Conservation (phyloP, 352 stramenopile species). For the Phytophthora fragariaefolia region DNA sequence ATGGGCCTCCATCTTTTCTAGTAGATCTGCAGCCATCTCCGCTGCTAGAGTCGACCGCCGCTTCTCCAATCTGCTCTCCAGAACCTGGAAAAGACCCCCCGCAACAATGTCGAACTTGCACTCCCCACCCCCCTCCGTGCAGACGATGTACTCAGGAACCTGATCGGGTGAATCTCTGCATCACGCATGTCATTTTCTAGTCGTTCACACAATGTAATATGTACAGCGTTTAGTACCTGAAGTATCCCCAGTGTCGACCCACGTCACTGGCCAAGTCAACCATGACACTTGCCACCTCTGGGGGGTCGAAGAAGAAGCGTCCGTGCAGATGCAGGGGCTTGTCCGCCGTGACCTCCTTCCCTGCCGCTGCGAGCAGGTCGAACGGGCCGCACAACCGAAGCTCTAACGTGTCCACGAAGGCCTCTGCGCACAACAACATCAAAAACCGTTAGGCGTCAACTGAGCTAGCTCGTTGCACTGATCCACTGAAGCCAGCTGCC, state of each 20-base stretch:
- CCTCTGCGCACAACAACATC: slow-evolving; percentile 38
- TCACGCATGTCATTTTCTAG: not conserved
- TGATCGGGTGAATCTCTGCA: slow-evolving; percentile 53
- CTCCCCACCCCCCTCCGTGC: slow-evolving; percentile 30
- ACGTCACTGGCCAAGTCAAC: slow-evolving; percentile 18
- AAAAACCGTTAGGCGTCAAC: slow-evolving; percentile 7
- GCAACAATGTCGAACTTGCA: slow-evolving; percentile 49
- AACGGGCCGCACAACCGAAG: slow-evolving; percentile 58
- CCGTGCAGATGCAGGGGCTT: slow-evolving; percentile 63
- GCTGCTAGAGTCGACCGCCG: slow-evolving; percentile 16
- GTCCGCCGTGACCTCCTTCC: slow-evolving; percentile 27
- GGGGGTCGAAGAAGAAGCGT: slow-evolving; percentile 57
- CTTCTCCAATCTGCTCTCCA: slow-evolving; percentile 31
- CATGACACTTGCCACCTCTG: slow-evolving; percentile 55
- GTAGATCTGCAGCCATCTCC: slow-evolving; percentile 16
- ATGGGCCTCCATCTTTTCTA: slow-evolving; percentile 22
- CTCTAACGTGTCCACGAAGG: slow-evolving; percentile 51
- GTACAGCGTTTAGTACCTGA: no score
- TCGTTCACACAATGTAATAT: no score
- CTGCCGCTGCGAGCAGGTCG: slow-evolving; percentile 43
- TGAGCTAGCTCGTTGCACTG: not conserved
- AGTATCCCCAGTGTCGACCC: slow-evolving; percentile 61
- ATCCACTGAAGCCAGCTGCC: not conserved
- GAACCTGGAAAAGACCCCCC: slow-evolving; percentile 47
- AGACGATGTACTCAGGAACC: slow-evolving; percentile 50